Evolutionary conservation across 78 protist genomes (phyloP), one percentile per base, ranked within the genome.

Genomic region (Cavenderia fasciculata): DNA sequence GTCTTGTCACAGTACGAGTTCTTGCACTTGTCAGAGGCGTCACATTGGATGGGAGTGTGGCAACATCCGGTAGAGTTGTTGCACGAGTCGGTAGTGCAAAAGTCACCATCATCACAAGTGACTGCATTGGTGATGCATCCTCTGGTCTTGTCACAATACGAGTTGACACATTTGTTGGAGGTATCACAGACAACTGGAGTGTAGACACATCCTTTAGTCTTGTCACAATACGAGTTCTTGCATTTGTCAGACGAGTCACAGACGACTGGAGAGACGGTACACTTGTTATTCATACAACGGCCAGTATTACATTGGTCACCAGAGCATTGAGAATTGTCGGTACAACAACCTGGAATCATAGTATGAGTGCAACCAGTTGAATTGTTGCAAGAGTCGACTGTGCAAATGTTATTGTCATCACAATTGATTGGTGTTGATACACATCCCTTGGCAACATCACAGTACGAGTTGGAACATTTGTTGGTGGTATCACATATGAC

Each of bases 361-460:
- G 70, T 85, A 47, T 72, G 44, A 18, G 41, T 3, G 71, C 87
- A 77, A 33, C 72, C 87, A 7, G 87, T 54, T 1, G 74, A 52
- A 18, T 51, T 51, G 2, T 43, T 36, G 8, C 78, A 72, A 49
- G 52, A 36, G 8, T 72, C 78, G 2, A 72, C 44, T 11, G 78
- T 72, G 23, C 78, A 72, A 2, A 1, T 21, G 51, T 74, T 74
- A 4, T 46, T n/a, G 31, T 47, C 85, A 23, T 54, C 68, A 46
- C 85, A 74, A 10, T 8, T 14, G 27, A 74, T 47, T 44, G 85
- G 65, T 31, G n/a, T 74, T 31, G 49, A 44, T 7, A 52, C 27
- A 27, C 85, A 74, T 1, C 85, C 85, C 31, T 31, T 47, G n/a
- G 1, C 46, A 46, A 18, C 12, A 27, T 51, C 40, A 44, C 85